Evolutionary conservation across 345 rosid species (phyloP), one percentile per base, ranked within the genome.

Genomic region (Streptanthus diversifolius): DNA sequence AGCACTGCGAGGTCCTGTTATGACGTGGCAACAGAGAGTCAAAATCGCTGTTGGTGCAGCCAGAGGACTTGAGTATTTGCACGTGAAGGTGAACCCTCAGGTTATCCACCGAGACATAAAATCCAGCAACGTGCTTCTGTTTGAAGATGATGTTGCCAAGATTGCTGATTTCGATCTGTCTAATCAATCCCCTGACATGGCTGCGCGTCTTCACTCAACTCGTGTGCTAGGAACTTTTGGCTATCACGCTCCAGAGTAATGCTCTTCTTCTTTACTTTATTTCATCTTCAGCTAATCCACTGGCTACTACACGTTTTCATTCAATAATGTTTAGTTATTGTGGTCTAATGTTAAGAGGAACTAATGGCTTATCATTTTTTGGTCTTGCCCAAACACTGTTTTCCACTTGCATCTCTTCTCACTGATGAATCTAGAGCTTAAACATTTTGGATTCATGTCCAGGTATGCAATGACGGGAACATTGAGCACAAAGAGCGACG

Each of bases 241-340:
- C 70, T 93, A 89, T 75, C 98, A 93, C 82, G 98, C 97, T 55
- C 98, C 98, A 22, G 98, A 93, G 98, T 93, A 85, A 86, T 87
- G 52, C 33, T 36, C 56, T 77, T 54, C 17, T 75, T 18, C 4
- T 8, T 8, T 9, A 18, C 29, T 5, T 15, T 17, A 13, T 5
- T 35, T 6, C 19, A 44, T 47, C 22, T 49, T 49, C 29, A 21
- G 29, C 17, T 48, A 7, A 45, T 33, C 27, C 32, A 5, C 12
- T 8, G 43, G 44, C 36, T 21, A 18, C 40, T 10, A 37, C 41
- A 65, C 14, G 6, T 19, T 35, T 49, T 49, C 70, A 24, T 15
- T 40, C 14, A 15, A 37, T 25, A 25, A 41, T 37, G 21, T 13
- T 43, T 44, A 15, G 36, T 22, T 25, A 19, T 37, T 52, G 18